Percentiles rank a stretch among this genome's conserved stretches.
phyloP scores from a whole-genome alignment of 129 eudicot species.

The Logfia minima region DNA sequence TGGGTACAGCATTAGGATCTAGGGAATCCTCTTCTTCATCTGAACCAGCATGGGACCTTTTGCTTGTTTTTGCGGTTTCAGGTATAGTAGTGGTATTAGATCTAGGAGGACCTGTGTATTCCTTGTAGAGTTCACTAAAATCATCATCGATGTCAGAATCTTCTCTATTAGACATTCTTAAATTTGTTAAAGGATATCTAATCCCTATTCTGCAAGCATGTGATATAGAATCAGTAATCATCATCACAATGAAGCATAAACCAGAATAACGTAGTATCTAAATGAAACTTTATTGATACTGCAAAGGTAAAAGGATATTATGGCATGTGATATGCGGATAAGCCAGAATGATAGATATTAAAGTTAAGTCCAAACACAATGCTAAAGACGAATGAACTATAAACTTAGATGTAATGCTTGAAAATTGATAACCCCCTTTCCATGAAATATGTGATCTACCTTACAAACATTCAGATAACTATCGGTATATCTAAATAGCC shows the following conservation, averaged over 20 bases:
- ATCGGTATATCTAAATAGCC: neutral
- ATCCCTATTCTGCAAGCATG: slow-evolving; percentile 27
- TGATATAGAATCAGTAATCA: slow-evolving; percentile 9
- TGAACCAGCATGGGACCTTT: slow-evolving; percentile 69
- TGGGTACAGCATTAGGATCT: slow-evolving; percentile 97
- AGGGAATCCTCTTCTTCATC: slow-evolving; percentile 82
- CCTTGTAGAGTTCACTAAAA: slow-evolving; percentile 92
- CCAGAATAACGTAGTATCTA: neutral
- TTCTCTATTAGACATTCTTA: slow-evolving; percentile 58
- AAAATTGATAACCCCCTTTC: neutral
- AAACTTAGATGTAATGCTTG: slow-evolving; percentile 9
- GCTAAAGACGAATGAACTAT: neutral
- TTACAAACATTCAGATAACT: neutral
- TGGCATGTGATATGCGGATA: slow-evolving; percentile 13
- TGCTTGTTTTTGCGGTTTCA: slow-evolving; percentile 46
- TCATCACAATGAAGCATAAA: slow-evolving; percentile 4
- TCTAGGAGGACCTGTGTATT: slow-evolving; percentile 85
- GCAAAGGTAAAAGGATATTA: neutral
- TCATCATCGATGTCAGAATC: slow-evolving; percentile 86
- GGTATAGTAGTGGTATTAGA: slow-evolving; percentile 42
- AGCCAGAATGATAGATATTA: neutral
- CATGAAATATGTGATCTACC: neutral
- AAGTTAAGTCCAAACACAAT: neutral
- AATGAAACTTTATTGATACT: neutral
- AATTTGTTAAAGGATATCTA: slow-evolving; percentile 1